phyloP scores from a whole-genome alignment of 306 rosid species.

The Cicer pinnatifidum region DNA sequence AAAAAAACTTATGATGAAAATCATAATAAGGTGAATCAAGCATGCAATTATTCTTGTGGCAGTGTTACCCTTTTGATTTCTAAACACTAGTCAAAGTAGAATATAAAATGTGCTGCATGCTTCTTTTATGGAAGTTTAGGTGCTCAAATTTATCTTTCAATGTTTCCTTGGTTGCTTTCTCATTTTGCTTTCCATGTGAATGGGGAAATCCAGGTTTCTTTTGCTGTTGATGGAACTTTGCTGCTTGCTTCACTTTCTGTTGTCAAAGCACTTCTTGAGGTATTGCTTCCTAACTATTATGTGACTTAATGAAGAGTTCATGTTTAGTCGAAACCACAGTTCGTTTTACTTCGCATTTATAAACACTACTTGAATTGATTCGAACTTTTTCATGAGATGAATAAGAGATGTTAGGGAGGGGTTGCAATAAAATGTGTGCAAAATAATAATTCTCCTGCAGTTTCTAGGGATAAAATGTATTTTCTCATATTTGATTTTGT shows the following conservation, averaged over 20 bases:
- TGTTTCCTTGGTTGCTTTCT: conserved; percentile 2
- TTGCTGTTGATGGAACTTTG: conserved; percentile 78
- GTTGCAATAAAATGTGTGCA: conserved; percentile 1
- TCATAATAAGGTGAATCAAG: conserved; percentile 1
- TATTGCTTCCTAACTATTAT: conserved; percentile 35
- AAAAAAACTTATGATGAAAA: not conserved
- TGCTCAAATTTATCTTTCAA: conserved; percentile 3
- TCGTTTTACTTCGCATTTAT: not conserved
- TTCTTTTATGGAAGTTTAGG: conserved; percentile 33
- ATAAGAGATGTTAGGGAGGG: not conserved
- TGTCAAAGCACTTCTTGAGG: conserved; percentile 82
- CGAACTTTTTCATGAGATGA: conserved; percentile 25
- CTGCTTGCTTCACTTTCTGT: conserved; percentile 73
- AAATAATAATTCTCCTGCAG: not conserved
- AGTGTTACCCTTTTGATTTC: conserved; percentile 40
- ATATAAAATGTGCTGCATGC: not conserved
- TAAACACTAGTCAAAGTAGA: not conserved
- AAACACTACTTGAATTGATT: conserved; percentile 13
- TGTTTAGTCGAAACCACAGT: conserved; percentile 20
- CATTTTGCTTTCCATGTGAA: conserved; percentile 19
- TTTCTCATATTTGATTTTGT: conserved; percentile 4
- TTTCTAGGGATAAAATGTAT: not conserved
- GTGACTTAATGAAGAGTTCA: conserved; percentile 23
- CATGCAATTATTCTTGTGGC: conserved; percentile 14
- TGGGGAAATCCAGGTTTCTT: conserved; percentile 65